A percentile compares a stretch with the other conserved stretches of the same genome.
Conservation (phyloP, 768 basidiomycete species). For the Coprinopsis cinerea region DNA sequence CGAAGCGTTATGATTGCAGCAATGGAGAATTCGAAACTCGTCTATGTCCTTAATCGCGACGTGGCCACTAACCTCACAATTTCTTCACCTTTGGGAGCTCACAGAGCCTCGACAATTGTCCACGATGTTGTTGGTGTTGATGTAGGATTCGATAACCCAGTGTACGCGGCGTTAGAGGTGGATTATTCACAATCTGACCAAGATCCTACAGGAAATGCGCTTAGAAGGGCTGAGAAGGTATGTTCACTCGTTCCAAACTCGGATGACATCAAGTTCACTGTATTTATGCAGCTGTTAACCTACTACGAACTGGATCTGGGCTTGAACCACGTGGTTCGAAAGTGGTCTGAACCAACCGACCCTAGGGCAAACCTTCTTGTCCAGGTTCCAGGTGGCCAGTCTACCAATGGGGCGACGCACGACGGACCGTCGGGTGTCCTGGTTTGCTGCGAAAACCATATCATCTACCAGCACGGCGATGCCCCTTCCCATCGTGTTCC, state of each 20-base stretch:
- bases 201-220: constrained; percentile 92
- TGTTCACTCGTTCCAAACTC: constrained; percentile 16
- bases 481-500: constrained; percentile 89
- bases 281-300: constrained; percentile 77
- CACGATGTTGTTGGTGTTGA: constrained; percentile 94
- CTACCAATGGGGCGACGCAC: constrained; percentile 85
- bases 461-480: constrained; percentile 96
- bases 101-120: constrained; percentile 94
- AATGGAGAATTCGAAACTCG: constrained; percentile 93
- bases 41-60: constrained; percentile 96
- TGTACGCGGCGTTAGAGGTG: constrained; percentile 94
- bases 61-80: constrained; percentile 96
- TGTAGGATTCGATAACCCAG: constrained; percentile 97
- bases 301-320: constrained; percentile 98
- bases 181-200: constrained; percentile 95
- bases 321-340: constrained; percentile 95
- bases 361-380: constrained; percentile 91
- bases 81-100: constrained; percentile 95
- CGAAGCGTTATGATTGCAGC: constrained; percentile 92
- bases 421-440: constrained; percentile 98
- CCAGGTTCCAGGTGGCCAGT: constrained; percentile 96
- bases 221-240: constrained; percentile 88
- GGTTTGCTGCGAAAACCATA: constrained; percentile 97
- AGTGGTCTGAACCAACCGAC: constrained; percentile 98
- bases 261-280: too few relatives aligned